phyloP scores from a whole-genome alignment of 345 rosid genomes.

The Gossypium stocksii region DNA sequence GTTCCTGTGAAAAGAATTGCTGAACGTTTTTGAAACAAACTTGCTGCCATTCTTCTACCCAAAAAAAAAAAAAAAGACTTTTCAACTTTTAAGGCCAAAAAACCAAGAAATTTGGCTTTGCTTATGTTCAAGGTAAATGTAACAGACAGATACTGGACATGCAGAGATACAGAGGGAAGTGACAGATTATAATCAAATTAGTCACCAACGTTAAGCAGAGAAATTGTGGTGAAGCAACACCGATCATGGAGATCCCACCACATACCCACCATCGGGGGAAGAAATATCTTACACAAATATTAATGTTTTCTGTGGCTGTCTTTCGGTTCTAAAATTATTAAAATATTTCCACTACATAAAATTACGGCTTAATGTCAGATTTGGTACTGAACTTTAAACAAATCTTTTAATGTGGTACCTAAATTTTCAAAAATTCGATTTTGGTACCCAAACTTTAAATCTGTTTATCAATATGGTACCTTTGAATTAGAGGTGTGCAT shows the following conservation, averaged over 20 bases:
- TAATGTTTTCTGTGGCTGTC: background rate
- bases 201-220: background rate
- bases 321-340: background rate
- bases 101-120: background rate
- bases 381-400: background rate
- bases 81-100: background rate
- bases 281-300: conserved; percentile 7
- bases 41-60: conserved; percentile 47
- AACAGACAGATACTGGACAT: background rate
- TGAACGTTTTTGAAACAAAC: conserved; percentile 50
- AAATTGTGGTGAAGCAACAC: background rate
- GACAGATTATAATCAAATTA: background rate
- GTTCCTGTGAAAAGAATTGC: conserved; percentile 44
- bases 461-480: no score
- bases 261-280: background rate
- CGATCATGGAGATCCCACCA: background rate
- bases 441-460: no score
- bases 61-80: background rate
- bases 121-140: background rate
- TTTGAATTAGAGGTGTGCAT: no score
- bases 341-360: background rate
- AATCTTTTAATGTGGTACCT: no score
- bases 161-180: background rate
- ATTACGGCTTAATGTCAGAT: background rate
- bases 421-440: no score